Evolutionary conservation across 129 eudicot species (phyloP).

Genomic region (Oenanthe sinensis): DNA sequence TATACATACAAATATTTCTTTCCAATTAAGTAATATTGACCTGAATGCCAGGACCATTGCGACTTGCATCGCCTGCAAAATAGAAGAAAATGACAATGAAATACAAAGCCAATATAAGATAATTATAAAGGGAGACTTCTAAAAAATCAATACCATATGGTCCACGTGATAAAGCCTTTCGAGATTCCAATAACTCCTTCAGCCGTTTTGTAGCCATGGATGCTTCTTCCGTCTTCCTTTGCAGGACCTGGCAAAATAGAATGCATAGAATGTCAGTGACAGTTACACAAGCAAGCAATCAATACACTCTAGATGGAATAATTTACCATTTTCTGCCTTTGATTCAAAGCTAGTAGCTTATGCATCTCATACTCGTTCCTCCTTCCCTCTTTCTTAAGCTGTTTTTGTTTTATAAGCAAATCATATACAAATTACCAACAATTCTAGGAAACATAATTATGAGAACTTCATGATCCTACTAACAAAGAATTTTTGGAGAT

Average conservation of each 20-base stretch:
- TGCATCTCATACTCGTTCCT: constrained; percentile 99
- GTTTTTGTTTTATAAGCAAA: constrained; percentile 25
- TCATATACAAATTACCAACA: neutral
- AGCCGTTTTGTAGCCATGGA: constrained; percentile 81
- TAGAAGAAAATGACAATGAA: constrained; percentile 12
- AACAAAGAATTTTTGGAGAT: neutral
- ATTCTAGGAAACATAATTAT: neutral
- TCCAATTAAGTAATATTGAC: constrained; percentile 24
- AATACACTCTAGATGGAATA: neutral
- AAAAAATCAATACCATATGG: constrained; percentile 31
- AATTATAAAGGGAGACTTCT: neutral
- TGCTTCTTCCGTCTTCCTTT: constrained; percentile 96
- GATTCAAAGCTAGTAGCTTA: constrained; percentile 81
- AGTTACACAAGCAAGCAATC: neutral
- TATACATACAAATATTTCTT: neutral
- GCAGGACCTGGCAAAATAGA: constrained; percentile 52
- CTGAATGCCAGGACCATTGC: constrained; percentile 72
- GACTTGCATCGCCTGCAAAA: constrained; percentile 38
- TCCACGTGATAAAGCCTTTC: constrained; percentile 75
- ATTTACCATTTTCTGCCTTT: constrained; percentile 88
- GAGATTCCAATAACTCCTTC: constrained; percentile 77
- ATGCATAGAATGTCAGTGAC: neutral
- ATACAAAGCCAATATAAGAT: neutral
- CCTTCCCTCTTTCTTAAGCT: constrained; percentile 98
- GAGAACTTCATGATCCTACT: neutral